Evolutionary conservation across 495 filamentous ascomycete species (phyloP).

Genomic region (Gamarada debralockiae): DNA sequence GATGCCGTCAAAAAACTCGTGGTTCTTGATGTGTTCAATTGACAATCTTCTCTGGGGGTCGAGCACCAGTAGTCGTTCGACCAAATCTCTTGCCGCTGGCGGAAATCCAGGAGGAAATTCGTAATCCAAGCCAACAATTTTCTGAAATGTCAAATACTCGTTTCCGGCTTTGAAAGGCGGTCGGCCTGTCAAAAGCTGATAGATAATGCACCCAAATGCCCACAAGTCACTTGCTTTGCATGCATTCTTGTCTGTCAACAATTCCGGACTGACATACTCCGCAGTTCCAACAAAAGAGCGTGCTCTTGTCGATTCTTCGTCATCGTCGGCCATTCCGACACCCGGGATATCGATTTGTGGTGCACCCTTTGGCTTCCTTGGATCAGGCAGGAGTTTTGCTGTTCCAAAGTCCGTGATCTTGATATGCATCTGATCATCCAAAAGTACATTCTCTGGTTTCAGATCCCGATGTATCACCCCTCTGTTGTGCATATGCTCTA

Average conservation of each 20-base stretch:
- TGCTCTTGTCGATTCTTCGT: conserved; percentile 66
- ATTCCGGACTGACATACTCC: conserved; percentile 96
- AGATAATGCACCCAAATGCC: conserved; percentile 99
- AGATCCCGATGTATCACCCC: conserved; percentile 97
- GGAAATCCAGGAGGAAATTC: conserved; percentile 92
- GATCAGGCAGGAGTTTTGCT: conserved; percentile 80
- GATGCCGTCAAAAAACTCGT: conserved; percentile 94
- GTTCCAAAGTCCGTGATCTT: conserved; percentile 99
- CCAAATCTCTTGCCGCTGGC: conserved; percentile 79
- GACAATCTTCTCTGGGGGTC: conserved; percentile 85
- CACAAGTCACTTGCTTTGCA: conserved; percentile 98
- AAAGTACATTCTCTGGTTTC: conserved; percentile 95
- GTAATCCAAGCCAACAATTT: conserved; percentile 92
- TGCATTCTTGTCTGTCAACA: conserved; percentile 91
- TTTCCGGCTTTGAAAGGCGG: conserved; percentile 98
- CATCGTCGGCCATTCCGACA: conserved; percentile 18
- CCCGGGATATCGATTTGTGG: not conserved
- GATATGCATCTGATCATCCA: conserved; percentile 93
- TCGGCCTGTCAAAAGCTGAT: conserved; percentile 87
- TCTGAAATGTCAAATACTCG: conserved; percentile 97
- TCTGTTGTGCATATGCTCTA: conserved; percentile 96
- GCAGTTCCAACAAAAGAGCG: conserved; percentile 98
- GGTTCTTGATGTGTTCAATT: conserved; percentile 95
- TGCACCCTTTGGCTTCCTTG: conserved; percentile 26
- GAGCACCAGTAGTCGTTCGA: conserved; percentile 87